Base-by-base conservation (phyloP, 1,284 basidiomycete species). In the Rhodotorula glutinis region DNA sequence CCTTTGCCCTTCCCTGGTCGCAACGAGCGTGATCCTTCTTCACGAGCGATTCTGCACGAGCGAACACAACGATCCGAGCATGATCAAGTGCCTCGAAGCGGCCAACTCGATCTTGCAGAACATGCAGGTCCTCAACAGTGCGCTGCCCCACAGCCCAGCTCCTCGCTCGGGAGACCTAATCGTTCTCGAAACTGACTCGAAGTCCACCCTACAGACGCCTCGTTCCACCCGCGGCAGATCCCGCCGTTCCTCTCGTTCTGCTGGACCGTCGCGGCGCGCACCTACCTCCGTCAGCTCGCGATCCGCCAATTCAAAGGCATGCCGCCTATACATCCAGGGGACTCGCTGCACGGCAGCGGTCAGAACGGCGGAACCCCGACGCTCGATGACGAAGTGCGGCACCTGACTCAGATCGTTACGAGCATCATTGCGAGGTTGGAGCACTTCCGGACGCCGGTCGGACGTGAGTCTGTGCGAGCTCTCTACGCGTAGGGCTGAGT, bases 41-140 rank as follows among this genome's bases (percentile, higher is more conserved):
- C 73, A 74, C 56, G 73, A 74, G 62, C 60, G 65, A 2, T 73
- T 73, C 53, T 63, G 57, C 54, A 65, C 57, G 38, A 38, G 52
- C 40, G 53, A 49, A 11, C 69, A 65, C 8, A 63, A 60, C 27
- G 69, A 70, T 44, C 56, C 67, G 29, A 63, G 68, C 27, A 70
- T 68, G 71, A 27, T 49, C 30, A 61, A 65, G 43, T 72, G 73
- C 41, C 33, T 69, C 29, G 63, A 64, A 17, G 70, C 68, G 21
- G 71, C 71, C 23, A 40, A 65, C 17, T 62, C 51, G 21, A 71
- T 74, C 29, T 52, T 74, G 19, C 56, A 64, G n/a, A 68, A 60
- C 46, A 69, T 72, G 44, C 65, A 68, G 53, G 60, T 62, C 14
- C 55, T 74, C 27, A 70, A 64, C 58, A 64, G 66, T 64, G 29